These are phyloP conservation scores for Nitzschia sp. DNA, from an alignment of 108 stramenopile genomes.

Conservation along the genomic window DNA sequence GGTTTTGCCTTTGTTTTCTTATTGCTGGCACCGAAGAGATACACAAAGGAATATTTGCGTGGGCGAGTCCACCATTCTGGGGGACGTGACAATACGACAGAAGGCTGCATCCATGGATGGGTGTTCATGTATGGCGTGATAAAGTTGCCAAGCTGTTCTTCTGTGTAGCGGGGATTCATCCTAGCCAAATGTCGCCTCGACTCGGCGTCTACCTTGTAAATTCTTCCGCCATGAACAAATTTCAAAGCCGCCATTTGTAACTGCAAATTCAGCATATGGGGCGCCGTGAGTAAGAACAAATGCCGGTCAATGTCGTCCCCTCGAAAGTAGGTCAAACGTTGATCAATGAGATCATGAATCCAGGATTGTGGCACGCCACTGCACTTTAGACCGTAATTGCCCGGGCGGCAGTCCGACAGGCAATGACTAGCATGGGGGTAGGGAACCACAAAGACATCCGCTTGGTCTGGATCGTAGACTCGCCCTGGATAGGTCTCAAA, in stretches of 20 bases:
- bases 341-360: neutral
- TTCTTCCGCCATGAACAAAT: slow-evolving; percentile 1
- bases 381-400: neutral
- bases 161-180: neutral
- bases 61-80: slow-evolving; percentile 3
- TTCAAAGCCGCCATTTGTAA: slow-evolving; percentile 7
- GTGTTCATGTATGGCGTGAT: slow-evolving; percentile 40
- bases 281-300: slow-evolving; percentile 3
- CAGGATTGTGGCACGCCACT: neutral
- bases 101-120: slow-evolving; percentile 32
- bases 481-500: slow-evolving; percentile 26
- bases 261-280: neutral
- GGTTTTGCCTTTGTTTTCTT: neutral
- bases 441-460: slow-evolving; percentile 42
- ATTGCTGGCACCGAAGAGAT: neutral
- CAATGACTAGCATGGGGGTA: slow-evolving; percentile 44
- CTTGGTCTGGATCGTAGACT: slow-evolving; percentile 23
- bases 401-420: neutral
- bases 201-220: neutral
- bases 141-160: neutral
- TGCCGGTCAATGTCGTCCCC: slow-evolving; percentile 6
- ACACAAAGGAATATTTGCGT: slow-evolving; percentile 23
- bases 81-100: neutral
- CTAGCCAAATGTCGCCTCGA: neutral
- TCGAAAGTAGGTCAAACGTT: neutral